Conservation (phyloP, 495 filamentous ascomycete species). For the Saxispiralis lemnorum region DNA sequence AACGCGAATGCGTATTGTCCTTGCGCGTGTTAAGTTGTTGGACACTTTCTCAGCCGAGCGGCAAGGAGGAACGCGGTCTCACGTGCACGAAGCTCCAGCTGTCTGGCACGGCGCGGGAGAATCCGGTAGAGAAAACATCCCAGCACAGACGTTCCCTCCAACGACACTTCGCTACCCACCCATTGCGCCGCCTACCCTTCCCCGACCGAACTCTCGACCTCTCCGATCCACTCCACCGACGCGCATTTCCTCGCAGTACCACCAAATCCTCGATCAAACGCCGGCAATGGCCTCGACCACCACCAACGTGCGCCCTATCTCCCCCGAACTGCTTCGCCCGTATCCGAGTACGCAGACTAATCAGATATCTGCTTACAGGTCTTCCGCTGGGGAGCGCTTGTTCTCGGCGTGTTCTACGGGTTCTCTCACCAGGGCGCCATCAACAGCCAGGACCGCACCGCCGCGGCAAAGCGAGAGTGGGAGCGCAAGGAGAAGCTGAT, state of each 20-base stretch:
- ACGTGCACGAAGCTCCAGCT: no score
- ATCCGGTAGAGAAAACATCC: neutral
- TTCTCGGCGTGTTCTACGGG: conserved; percentile 77
- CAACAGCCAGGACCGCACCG: conserved; percentile 43
- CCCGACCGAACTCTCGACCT: neutral
- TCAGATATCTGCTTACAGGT: conserved; percentile 39
- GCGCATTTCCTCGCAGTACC: neutral
- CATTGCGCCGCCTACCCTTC: neutral
- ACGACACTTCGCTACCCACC: neutral
- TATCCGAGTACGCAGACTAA: no score
- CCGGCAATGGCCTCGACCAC: conserved; percentile 32
- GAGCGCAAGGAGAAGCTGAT: conserved; percentile 76
- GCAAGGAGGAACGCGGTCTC: no score
- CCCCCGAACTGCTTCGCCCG: neutral
- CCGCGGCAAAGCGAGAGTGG: conserved; percentile 57
- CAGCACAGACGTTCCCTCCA: conserved; percentile 1
- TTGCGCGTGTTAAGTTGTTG: neutral
- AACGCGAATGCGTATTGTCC: neutral
- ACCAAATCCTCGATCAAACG: neutral
- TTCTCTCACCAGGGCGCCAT: conserved; percentile 73
- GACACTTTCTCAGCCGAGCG: neutral
- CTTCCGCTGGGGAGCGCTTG: conserved; percentile 82
- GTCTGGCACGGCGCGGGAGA: neutral
- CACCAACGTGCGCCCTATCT: conserved; percentile 38
- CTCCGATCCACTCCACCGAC: neutral